A percentile compares a stretch with the other conserved stretches of the same genome.
Conservation (phyloP, 192 early-diverging fungal genomes). For the Rhizoclosmatium globosum region DNA sequence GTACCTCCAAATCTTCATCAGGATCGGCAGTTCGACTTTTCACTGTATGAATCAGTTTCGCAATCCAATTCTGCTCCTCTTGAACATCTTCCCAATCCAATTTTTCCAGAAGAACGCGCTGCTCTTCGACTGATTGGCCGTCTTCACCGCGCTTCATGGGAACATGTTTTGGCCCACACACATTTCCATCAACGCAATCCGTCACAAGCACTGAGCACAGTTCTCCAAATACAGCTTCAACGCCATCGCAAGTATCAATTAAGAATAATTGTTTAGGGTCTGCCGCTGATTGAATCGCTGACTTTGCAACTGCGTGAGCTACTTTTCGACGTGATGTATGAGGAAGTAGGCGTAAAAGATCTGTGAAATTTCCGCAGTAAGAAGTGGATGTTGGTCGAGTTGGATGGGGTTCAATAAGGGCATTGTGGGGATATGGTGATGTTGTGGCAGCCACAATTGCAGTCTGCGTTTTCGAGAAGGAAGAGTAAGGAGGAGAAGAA, state of each 20-base stretch:
- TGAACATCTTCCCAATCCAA: constrained; percentile 90
- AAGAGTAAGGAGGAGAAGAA: constrained; percentile 55
- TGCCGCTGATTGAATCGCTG: constrained; percentile 24
- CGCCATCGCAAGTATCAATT: constrained; percentile 74
- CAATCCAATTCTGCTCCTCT: constrained; percentile 93
- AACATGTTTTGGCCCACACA: constrained; percentile 50
- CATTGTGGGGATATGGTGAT: constrained; percentile 40
- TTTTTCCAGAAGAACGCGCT: constrained; percentile 42
- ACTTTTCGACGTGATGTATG: constrained; percentile 84
- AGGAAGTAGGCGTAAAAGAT: constrained; percentile 82
- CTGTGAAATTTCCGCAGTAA: constrained; percentile 74
- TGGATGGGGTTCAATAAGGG: constrained; percentile 21
- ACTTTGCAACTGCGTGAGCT: constrained; percentile 77
- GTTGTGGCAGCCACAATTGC: constrained; percentile 42
- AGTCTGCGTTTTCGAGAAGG: constrained; percentile 52
- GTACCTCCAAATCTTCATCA: constrained; percentile 79
- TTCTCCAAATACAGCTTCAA: constrained; percentile 79
- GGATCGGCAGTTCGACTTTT: constrained; percentile 59
- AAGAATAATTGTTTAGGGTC: constrained; percentile 31
- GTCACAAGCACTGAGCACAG: constrained; percentile 80
- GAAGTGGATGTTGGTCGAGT: constrained; percentile 6
- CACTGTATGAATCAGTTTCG: constrained; percentile 66
- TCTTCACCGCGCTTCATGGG: constrained; percentile 30
- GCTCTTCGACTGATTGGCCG: not conserved
- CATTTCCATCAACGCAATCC: constrained; percentile 80